Base-by-base conservation (phyloP, 140 eudicot genomes). In the Flaveria floridana region DNA sequence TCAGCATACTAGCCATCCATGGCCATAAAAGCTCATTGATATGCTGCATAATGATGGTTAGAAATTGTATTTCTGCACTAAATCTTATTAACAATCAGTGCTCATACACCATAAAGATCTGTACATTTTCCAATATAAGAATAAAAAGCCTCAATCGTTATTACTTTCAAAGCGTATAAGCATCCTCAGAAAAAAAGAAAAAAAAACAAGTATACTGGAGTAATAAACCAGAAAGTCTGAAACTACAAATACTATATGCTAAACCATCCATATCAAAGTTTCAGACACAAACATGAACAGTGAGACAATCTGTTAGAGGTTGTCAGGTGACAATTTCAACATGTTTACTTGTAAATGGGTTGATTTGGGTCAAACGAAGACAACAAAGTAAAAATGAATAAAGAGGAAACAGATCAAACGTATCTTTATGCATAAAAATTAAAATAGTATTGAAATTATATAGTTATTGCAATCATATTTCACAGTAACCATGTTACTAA, bases 1-100 rank as follows among this genome's bases (percentile, higher is more conserved):
- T 2, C 20, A 55, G 61, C 23, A 55, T 55, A 44, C 48, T 44
- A 44, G 48, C 48, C 48, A 44, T 44, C 48, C 13, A 9, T 44
- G 12, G 13, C 48, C 13, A 1, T 44, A 55, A 18, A 16, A 55
- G 61, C 25, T 55, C 23, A 4, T 53, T 53, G 61, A n/a, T 53
- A 57, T 57, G 34, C 34, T 57, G 65, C 65, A 57, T 20, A 2
- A 10, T 20, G 65, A 59, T 59, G 13, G 18, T 59, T 59, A 59
- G 66, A 23, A 23, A 59, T 59, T 10, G 41, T 8, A 59, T 15
- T 59, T 59, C 66, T 59, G 66, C 66, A 59, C 66, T 59, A 3
- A 58, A 9, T 23, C 65, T 58, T 21, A 58, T 9, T 58, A 20
- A 58, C 2, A 50, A 14, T 0, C 57, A 15, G 57, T 0, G 20